Base-by-base conservation (phyloP, 2,329 filamentous ascomycete species). In the Myotisia sp. region DNA sequence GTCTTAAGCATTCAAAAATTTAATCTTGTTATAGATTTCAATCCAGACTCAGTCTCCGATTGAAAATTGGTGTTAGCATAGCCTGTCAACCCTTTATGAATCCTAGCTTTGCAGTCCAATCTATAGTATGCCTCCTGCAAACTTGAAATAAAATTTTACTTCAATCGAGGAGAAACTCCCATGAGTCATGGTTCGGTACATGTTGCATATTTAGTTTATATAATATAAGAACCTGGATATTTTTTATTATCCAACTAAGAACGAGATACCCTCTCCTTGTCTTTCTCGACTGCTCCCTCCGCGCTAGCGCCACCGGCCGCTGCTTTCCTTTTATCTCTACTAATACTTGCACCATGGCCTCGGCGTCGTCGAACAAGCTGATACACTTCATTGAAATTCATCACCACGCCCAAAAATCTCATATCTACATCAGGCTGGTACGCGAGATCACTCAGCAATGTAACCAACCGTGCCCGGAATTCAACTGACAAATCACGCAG, bases 311-410 rank as follows among this genome's bases (percentile, higher is more conserved):
- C 12, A 12, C 19, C 19, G 18, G 19, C 19, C 2, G 29, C 21
- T 13, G 12, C 21, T 26, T 26, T 34, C 31, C 31, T 34, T 26
- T 26, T 34, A 27, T 34, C 31, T 23, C n/a, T 18, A 2, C 13
- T 30, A 6, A 36, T 33, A 17, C 13, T 17, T 16, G 26, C 14
- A n/a, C n/a, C n/a, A 16, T 28, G 29, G 12, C 38, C 38, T 21
- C 59, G 50, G 38, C 68, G 60, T 59, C 76, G 75, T 53, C 76
- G 71, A 48, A 76, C 71, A 9, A 83, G 81, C 57, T 82, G 73
- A 57, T 95, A 95, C 17, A 92, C 81, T 54, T 95, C 87, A 58
- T 98, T 98, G 59, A 95, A 98, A 60, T 95, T 98, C 84, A 98
- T 95, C 26, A 90, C 82, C 29, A 95, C 85, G 24, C 84, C 90